These are phyloP conservation scores for Salix dunnii DNA, from an alignment of 345 rosid species.

Conservation along the genomic window DNA sequence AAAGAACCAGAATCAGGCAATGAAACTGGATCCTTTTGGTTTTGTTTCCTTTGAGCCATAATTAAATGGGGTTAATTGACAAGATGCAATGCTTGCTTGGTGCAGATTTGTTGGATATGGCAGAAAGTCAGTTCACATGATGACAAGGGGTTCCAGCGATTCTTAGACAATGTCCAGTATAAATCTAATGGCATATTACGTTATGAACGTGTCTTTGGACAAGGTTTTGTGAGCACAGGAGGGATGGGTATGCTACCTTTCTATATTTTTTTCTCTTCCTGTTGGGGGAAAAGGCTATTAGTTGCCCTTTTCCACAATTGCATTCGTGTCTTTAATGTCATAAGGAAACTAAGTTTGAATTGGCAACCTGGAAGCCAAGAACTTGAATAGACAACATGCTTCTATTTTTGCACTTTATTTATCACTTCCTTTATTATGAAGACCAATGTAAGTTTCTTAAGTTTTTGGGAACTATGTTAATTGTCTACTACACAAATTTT, in stretches of 20 bases:
- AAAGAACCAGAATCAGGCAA: slow-evolving; percentile 95
- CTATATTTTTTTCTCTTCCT: neutral
- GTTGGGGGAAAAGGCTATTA: neutral
- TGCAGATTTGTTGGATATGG: slow-evolving; percentile 98
- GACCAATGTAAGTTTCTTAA: neutral
- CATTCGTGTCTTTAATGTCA: neutral
- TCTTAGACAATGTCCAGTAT: slow-evolving; percentile 93
- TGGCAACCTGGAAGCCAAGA: neutral
- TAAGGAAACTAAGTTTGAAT: neutral
- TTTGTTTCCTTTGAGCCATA: slow-evolving; percentile 6
- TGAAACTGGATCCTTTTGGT: neutral
- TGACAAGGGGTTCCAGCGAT: slow-evolving; percentile 89
- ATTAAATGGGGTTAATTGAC: slow-evolving; percentile 15
- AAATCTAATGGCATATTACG: slow-evolving; percentile 76
- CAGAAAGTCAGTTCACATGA: slow-evolving; percentile 69
- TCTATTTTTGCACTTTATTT: neutral
- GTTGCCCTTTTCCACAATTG: neutral
- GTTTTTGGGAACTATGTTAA: neutral
- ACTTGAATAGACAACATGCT: neutral
- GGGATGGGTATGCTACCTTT: slow-evolving; percentile 59
- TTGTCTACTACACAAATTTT: neutral
- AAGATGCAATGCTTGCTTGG: slow-evolving; percentile 6
- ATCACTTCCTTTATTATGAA: neutral
- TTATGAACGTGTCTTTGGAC: slow-evolving; percentile 91
- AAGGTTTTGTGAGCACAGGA: slow-evolving; percentile 93